Evolutionary conservation across 2,329 filamentous ascomycete species (phyloP).

Genomic region (Diplodia seriata): DNA sequence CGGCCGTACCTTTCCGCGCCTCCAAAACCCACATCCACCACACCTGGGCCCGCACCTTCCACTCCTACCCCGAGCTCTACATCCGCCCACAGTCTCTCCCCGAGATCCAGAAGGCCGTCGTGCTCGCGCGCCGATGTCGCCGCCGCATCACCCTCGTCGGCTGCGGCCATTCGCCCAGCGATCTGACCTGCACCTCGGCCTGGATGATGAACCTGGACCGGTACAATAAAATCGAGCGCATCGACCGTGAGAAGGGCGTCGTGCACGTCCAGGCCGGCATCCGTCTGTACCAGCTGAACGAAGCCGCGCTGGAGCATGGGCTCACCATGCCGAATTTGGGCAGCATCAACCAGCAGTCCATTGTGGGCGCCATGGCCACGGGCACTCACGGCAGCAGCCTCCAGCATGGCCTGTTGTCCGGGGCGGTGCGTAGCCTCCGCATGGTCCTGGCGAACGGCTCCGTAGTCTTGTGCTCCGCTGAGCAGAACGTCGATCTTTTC

Average conservation of each 20-base stretch:
- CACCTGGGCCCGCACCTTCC: slow-evolving; percentile 95
- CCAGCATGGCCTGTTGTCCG: slow-evolving; percentile 81
- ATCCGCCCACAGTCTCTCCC: slow-evolving; percentile 79
- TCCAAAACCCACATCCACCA: slow-evolving; percentile 75
- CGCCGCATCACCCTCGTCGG: slow-evolving; percentile 86
- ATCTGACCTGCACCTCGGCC: slow-evolving; percentile 88
- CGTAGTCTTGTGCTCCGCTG: slow-evolving; percentile 71
- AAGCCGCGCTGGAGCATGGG: slow-evolving; percentile 74
- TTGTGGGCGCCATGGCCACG: slow-evolving; percentile 90
- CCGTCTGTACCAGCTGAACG: slow-evolving; percentile 75
- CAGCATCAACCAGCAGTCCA: slow-evolving; percentile 92
- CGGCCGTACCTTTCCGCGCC: slow-evolving; percentile 77
- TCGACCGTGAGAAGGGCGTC: slow-evolving; percentile 70
- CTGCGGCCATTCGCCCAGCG: slow-evolving; percentile 88
- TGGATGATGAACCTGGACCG: slow-evolving; percentile 96
- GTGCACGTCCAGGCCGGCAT: slow-evolving; percentile 90
- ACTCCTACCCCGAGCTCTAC: slow-evolving; percentile 87
- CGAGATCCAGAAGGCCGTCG: slow-evolving; percentile 85
- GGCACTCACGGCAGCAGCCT: slow-evolving; percentile 92
- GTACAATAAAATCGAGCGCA: slow-evolving; percentile 73
- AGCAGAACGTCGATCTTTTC: slow-evolving; percentile 79
- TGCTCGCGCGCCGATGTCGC: slow-evolving; percentile 79
- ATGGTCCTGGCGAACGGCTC: slow-evolving; percentile 84
- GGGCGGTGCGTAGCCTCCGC: slow-evolving; percentile 75
- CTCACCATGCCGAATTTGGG: slow-evolving; percentile 90